Evolutionary conservation across 2,329 filamentous ascomycete genomes (phyloP), one percentile per base, ranked within the genome.

Genomic region (Fonsecaea pugnacius): DNA sequence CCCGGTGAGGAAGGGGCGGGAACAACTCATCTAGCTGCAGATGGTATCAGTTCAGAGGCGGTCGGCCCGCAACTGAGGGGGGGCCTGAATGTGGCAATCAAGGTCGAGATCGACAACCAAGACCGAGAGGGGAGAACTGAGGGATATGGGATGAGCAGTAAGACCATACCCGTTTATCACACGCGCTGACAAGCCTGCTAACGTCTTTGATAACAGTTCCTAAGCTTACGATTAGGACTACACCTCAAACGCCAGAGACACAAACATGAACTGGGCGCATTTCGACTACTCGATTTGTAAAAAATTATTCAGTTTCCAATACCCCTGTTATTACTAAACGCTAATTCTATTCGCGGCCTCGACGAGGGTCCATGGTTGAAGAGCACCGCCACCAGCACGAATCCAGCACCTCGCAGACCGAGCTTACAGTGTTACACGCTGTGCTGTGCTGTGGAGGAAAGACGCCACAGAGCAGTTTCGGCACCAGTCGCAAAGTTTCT

Each of bases 1-100:
- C 78, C 79, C 3, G 93, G 94, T 53, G 94, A 97, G 75, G 77
- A 87, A n/a, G 80, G 84, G 53, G 91, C 91, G 0, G 94, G 94
- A 2, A 92, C 92, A 0, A 80, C 79, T 33, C 92, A 97, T 79
- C 87, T 85, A 63, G 91, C 92, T 12, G 90, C 91, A 2, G 77
- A 79, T 69, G 79, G 80, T 1, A 67, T 79, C 53, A 76, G 71
- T 66, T 74, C 67, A 60, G 68, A 71, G 7, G 78, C 77, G 21
- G 74, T 67, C 60, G 68, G 71, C 5, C 77, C 77, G 27, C 70
- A 72, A 40, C 73, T 80, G 70, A 69, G 72, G 48, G 78, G 79
- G 36, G 79, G 79, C 1, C 68, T 83, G 64, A 79, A 82, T 65
- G 75, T 83, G 33, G 67, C 77, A 12, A 75, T 82, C 63, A 75